These are phyloP conservation scores for Stemphylium vesicarium DNA, from an alignment of 2,329 filamentous ascomycete genomes.

Conservation along the genomic window DNA sequence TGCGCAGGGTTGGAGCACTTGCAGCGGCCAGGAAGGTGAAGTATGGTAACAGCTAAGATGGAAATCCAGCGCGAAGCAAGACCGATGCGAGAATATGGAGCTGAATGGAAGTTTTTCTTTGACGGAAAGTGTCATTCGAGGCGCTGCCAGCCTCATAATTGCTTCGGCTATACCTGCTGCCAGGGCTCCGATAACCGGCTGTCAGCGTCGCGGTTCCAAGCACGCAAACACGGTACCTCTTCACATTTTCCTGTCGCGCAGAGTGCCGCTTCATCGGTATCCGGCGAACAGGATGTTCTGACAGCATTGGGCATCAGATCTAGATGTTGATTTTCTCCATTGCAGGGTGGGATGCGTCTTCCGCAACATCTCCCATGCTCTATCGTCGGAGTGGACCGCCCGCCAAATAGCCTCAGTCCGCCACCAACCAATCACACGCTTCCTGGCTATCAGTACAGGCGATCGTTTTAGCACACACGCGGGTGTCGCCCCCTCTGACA, in stretches of 20 bases:
- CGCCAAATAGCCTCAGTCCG: constrained; percentile 27
- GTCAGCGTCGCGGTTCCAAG: not conserved
- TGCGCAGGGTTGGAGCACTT: no score
- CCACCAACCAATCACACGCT: constrained; percentile 32
- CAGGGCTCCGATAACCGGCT: constrained; percentile 2
- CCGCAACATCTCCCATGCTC: constrained; percentile 6
- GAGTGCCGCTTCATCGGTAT: constrained; percentile 31
- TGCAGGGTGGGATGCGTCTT: constrained; percentile 29
- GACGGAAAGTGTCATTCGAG: not conserved
- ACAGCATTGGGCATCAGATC: constrained; percentile 11
- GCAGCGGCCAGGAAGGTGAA: no score
- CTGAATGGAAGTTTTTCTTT: no score
- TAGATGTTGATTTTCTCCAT: constrained; percentile 11
- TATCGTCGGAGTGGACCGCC: constrained; percentile 41
- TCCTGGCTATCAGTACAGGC: constrained; percentile 34
- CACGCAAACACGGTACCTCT: not conserved
- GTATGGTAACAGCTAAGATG: no score
- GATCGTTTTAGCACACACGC: constrained; percentile 38
- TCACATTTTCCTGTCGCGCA: constrained; percentile 2
- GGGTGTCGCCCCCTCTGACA: constrained; percentile 23
- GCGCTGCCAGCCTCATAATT: not conserved
- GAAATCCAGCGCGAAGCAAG: no score
- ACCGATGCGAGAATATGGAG: no score
- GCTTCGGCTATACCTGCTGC: not conserved
- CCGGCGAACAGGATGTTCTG: constrained; percentile 30